These are phyloP conservation scores for Rhynchospora pubera DNA, from an alignment of 176 grass and related monocot species.

Conservation along the genomic window DNA sequence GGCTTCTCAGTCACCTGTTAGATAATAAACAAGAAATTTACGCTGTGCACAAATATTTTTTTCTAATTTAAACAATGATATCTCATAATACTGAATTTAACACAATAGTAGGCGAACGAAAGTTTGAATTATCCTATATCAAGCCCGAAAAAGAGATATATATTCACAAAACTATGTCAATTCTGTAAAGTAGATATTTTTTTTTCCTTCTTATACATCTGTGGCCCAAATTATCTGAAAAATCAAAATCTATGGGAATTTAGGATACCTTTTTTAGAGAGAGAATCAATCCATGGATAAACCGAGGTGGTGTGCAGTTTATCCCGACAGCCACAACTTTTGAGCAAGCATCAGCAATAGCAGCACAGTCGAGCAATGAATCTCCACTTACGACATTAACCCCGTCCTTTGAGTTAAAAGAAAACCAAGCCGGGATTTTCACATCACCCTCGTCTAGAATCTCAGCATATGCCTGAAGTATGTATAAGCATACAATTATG, in stretches of 20 bases:
- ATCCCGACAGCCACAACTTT: slow-evolving; percentile 77
- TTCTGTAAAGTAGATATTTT: neutral
- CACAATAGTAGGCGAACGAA: neutral
- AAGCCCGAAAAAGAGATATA: neutral
- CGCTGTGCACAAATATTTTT: neutral
- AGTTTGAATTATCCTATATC: neutral
- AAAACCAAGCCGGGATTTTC: slow-evolving; percentile 84
- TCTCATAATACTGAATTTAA: neutral
- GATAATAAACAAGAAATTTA: neutral
- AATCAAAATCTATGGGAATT: neutral
- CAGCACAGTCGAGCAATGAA: slow-evolving; percentile 64
- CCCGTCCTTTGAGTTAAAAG: slow-evolving; percentile 95
- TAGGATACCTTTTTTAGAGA: slow-evolving; percentile 58
- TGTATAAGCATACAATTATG: neutral
- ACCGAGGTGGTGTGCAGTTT: slow-evolving; percentile 94
- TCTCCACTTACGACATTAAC: slow-evolving; percentile 74
- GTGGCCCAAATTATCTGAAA: neutral
- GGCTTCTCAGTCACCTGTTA: slow-evolving; percentile 75
- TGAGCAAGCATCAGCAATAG: slow-evolving; percentile 60
- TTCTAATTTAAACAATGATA: neutral
- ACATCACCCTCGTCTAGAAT: slow-evolving; percentile 74
- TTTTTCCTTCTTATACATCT: neutral
- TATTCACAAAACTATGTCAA: neutral
- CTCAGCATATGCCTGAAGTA: slow-evolving; percentile 63
- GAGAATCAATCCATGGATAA: slow-evolving; percentile 76